Base-by-base conservation (phyloP, 305 asterid species). In the Fraxinus sp. region DNA sequence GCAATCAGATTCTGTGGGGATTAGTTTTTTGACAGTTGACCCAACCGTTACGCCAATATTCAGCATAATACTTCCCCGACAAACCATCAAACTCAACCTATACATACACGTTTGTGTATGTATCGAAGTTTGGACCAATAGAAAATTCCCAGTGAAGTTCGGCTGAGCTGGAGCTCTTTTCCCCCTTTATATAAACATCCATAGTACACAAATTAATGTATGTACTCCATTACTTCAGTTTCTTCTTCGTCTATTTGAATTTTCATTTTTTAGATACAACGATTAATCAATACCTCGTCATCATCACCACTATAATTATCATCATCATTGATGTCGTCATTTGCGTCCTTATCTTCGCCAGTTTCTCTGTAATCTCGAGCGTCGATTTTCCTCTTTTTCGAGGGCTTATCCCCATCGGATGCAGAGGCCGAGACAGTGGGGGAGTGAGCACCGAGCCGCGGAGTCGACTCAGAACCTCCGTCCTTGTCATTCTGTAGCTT, bases 1-100 rank as follows among this genome's bases (percentile, higher is more conserved):
- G 93, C 86, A 89, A 88, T 89, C 90, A 91, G 93, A 95, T 92
- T 90, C 97, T 87, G 93, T 88, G 94, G 95, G 93, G 93, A 81
- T 85, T 85, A 77, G 92, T 88, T 90, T 87, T 89, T 87, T 87
- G 92, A 91, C 94, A 92, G 97, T 94, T 94, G 97, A 91, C 97
- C 91, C 85, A 88, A 89, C 95, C 87, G 92, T 90, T 89, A 89
- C 86, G 81, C 76, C 70, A 37, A 66, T 83, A 83, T 79, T 78
- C 74, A 35, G 83, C 81, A 55, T 80, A 84, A 66, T 76, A 49
- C 57, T 55, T 77, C 68, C 85, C 87, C 84, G 76, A 78, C 86
- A 79, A 78, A 81, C 72, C 49, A 81, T 73, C 78, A 78, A 78
- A 80, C 80, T 80, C 81, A 28, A 77, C 86, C 78, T 74, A 81